Evolutionary conservation across 108 stramenopile species (phyloP), one percentile per base, ranked within the genome.

Genomic region (Skeletonema marinoi): DNA sequence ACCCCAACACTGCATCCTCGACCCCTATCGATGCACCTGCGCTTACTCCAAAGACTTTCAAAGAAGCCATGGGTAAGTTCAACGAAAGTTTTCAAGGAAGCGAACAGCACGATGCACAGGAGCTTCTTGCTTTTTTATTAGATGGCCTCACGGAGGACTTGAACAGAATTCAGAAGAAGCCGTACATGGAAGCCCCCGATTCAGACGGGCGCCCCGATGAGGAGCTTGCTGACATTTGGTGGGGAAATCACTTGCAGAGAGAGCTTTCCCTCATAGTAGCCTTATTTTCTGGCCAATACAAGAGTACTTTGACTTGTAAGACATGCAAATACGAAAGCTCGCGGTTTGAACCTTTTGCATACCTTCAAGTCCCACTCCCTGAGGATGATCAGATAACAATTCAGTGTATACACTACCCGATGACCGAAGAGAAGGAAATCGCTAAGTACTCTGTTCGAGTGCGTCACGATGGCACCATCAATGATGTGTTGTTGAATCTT

Each of bases 71-170:
- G 32, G 96, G 91, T 46, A 92, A 92, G 75, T 92, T 96, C 73
- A 96, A 95, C 71, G 93, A 93, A 25, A 87, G 92, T 60, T 99
- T 98, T 71, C 78, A 93, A 9, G 98, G 98, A 25, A 96, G 95
- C 68, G 97, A 97, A 68, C 99, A 99, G 79, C 98, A 99, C 68
- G 99, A 99, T 85, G 95, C 96, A 31, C 98, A 99, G 88, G 98
- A 99, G 67, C 80, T 99, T 42, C 87, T 98, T 21, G 85, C 92
- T 3, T 96, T 95, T 68, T 61, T 97, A 46, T 83, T 99, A 11
- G 96, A 84, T 61, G 98, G 98, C 32, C 86, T 99, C 4, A 91
- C 93, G 46, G 98, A 99, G 61, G 99, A 99, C 82, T 87, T 99
- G 73, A 99, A 99, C 66, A 90, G 98, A 48, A 93, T 98, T 31